Evolutionary conservation across 225 moss, liverwort and hornwort species (phyloP).

Genomic region (Physcomitrium patens): DNA sequence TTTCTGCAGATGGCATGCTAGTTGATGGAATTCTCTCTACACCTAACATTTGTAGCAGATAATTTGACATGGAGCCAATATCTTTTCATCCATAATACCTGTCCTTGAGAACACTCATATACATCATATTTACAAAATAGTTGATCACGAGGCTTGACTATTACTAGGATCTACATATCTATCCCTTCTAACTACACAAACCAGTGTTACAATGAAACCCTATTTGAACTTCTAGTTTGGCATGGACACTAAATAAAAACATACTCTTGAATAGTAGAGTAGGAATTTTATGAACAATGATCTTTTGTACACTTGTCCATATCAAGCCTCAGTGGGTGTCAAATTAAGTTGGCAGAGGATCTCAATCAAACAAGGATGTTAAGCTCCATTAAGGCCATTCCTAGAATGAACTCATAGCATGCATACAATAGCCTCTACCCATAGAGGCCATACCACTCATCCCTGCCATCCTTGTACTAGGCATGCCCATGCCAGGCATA

Average conservation of each 20-base stretch:
- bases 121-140: constrained; percentile 24
- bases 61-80: not conserved
- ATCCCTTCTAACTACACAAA: constrained; percentile 36
- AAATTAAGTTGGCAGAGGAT: constrained; percentile 4
- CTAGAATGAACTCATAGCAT: constrained; percentile 74
- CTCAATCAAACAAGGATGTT: constrained; percentile 13
- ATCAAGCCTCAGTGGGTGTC: constrained; percentile 32
- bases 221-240: constrained; percentile 29
- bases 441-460: constrained; percentile 53
- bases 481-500: constrained; percentile 58
- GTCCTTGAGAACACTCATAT: constrained; percentile 37
- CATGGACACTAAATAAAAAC: constrained; percentile 31
- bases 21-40: constrained; percentile 39
- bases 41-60: constrained; percentile 33
- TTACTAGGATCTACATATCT: constrained; percentile 12
- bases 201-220: constrained; percentile 20
- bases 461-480: constrained; percentile 52
- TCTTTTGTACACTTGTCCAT: constrained; percentile 20
- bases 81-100: constrained; percentile 36
- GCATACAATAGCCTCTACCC: constrained; percentile 84
- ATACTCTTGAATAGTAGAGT: constrained; percentile 27
- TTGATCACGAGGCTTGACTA: constrained; percentile 2
- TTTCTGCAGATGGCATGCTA: constrained; percentile 32
- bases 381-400: not conserved
- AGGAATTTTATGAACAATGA: not conserved